Evolutionary conservation across 2,329 filamentous ascomycete genomes (phyloP).

Genomic region (Harringtonia lauricola): DNA sequence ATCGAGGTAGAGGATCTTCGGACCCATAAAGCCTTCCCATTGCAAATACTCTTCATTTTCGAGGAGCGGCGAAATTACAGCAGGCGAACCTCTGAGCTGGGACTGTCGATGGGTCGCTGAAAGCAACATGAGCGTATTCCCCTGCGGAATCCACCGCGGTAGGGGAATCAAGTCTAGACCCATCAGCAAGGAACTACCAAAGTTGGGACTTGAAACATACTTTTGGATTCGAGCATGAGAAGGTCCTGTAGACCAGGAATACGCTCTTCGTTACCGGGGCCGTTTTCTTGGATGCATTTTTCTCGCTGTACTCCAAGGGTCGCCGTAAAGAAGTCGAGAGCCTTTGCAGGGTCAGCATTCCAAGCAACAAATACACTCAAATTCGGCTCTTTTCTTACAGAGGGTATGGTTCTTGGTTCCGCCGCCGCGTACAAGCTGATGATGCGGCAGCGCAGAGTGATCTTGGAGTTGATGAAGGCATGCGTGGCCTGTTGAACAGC

Average conservation of each 20-base stretch:
- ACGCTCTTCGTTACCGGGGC: neutral
- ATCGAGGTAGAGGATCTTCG: neutral
- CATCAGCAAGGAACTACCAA: neutral
- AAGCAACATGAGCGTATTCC: neutral
- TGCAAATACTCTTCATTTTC: neutral
- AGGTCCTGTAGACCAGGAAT: neutral
- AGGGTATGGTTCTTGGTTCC: neutral
- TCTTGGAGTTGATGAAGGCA: neutral
- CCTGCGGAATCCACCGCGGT: neutral
- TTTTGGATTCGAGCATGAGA: neutral
- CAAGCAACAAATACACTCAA: neutral
- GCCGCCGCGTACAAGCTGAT: neutral
- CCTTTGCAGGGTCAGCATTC: neutral
- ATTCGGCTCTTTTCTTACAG: neutral
- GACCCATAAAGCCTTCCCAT: neutral
- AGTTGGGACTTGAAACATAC: neutral
- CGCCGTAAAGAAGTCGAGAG: neutral
- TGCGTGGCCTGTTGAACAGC: neutral
- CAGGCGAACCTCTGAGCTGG: neutral
- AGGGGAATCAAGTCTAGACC: neutral
- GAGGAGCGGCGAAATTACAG: neutral
- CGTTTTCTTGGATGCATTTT: neutral
- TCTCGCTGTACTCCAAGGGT: neutral
- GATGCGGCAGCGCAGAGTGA: neutral
- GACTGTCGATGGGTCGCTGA: neutral